Conservation (phyloP, 495 filamentous ascomycete species). For the Sordaria brevicollis region DNA sequence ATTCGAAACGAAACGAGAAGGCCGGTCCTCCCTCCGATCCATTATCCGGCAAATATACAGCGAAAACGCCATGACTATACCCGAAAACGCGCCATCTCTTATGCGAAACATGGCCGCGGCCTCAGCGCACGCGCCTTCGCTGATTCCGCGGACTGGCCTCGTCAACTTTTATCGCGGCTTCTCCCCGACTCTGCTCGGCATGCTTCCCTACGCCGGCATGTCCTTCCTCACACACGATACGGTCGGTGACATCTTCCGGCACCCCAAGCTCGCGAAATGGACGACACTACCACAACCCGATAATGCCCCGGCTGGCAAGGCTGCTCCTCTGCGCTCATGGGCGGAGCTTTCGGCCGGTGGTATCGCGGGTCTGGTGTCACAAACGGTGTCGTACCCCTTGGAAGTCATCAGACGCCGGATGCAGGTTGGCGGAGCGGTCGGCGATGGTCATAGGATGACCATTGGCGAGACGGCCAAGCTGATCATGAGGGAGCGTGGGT, state of each 20-base stretch:
- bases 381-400: slow-evolving; percentile 85
- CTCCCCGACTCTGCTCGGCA: slow-evolving; percentile 76
- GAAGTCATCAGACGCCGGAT: slow-evolving; percentile 87
- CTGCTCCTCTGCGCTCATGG: slow-evolving; percentile 57
- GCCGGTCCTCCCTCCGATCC: slow-evolving; percentile 51
- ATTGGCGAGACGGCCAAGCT: slow-evolving; percentile 66
- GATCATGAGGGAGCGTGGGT: slow-evolving; percentile 66
- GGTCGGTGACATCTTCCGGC: slow-evolving; percentile 67
- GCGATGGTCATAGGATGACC: slow-evolving; percentile 67
- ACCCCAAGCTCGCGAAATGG: slow-evolving; percentile 50
- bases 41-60: slow-evolving; percentile 79
- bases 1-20: slow-evolving; percentile 72
- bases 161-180: slow-evolving; percentile 95
- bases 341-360: slow-evolving; percentile 81
- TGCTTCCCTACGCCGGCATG: slow-evolving; percentile 92
- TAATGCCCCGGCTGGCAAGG: slow-evolving; percentile 44
- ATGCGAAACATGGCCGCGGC: slow-evolving; percentile 10
- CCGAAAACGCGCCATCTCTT: slow-evolving; percentile 9
- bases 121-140: slow-evolving; percentile 17
- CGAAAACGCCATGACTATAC: slow-evolving; percentile 39
- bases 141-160: slow-evolving; percentile 56
- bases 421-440: slow-evolving; percentile 92
- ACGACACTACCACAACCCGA: slow-evolving; percentile 45
- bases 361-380: slow-evolving; percentile 73
- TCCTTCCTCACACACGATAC: slow-evolving; percentile 97